Evolutionary conservation across 345 rosid species (phyloP), one percentile per base, ranked within the genome.

Genomic region (Hypericum androsaemum): DNA sequence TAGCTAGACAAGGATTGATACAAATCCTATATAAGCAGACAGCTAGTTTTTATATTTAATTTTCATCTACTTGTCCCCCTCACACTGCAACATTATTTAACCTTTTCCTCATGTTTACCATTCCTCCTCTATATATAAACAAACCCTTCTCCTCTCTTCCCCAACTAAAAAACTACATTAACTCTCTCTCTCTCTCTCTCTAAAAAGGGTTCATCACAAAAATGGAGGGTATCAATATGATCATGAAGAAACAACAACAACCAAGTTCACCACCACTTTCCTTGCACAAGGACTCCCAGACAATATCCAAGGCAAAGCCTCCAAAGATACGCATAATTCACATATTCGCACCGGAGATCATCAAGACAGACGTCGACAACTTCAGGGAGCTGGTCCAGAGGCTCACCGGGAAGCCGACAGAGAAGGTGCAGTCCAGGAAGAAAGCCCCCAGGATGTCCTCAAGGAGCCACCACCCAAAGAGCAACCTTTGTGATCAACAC

Each of bases 281-380:
- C 58, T 47, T 81, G 57, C 77, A 71, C 65, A 77, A 58, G 52
- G 59, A 67, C 12, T 89, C 95, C 12, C 71, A 60, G 4, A 51
- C 68, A 10, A 74, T 80, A 37, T 48, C 67, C 60, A 56, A 69
- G 57, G 43, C 14, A 39, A 65, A 64, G 61, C 78, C 95, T 22
- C 32, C 32, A 1, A 81, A 80, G 73, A 76, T 88, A 8, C 77
- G 95, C 35, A 83, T 92, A 32, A 78, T 88, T 58, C 96, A 92
- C 80, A 77, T 87, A 64, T 80, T 79, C 68, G 94, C 92, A 17
- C 98, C 98, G 10, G 95, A 87, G 74, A 84, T 92, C 74, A 92
- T 88, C 82, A 80, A 88, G 65, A 88, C 96, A 13, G 96, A 88
- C 65, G 94, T 67, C 10, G 88, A 80, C 6, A 88, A 81, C 78